These are phyloP conservation scores for Helianthus tuberosus DNA, from an alignment of 129 eudicot species.

Conservation along the genomic window DNA sequence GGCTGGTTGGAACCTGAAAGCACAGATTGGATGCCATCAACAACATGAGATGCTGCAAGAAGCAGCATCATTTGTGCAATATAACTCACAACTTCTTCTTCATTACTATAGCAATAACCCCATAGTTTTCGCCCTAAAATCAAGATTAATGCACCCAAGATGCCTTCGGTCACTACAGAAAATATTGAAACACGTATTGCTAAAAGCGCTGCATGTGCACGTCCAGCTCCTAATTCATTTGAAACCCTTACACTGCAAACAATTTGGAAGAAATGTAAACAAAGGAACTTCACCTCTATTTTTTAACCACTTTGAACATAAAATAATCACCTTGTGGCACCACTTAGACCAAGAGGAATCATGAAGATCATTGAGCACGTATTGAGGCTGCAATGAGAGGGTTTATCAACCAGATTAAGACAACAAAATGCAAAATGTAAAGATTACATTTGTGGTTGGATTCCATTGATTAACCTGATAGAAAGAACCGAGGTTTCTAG, in stretches of 20 bases:
- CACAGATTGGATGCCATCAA: conserved; percentile 74
- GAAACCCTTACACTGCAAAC: conserved; percentile 51
- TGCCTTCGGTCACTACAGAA: conserved; percentile 41
- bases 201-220: conserved; percentile 44
- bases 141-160: conserved; percentile 37
- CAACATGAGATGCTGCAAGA: conserved; percentile 44
- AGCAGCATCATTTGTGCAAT: conserved; percentile 54
- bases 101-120: conserved; percentile 60
- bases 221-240: conserved; percentile 62
- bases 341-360: conserved; percentile 85
- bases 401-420: not conserved
- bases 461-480: conserved; percentile 49
- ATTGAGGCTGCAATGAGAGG: conserved; percentile 50
- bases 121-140: conserved; percentile 49
- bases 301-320: not conserved
- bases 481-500: conserved; percentile 88
- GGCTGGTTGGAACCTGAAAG: conserved; percentile 56
- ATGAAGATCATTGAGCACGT: conserved; percentile 63
- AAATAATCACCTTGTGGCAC: conserved; percentile 62
- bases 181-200: conserved; percentile 38
- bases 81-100: conserved; percentile 55
- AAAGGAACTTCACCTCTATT: not conserved
- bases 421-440: not conserved
- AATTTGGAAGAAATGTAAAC: too few species aligned
- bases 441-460: not conserved